Percentiles rank a stretch among this genome's conserved stretches.
These are phyloP conservation scores for Naganishia vaughanmartiniae DNA, from an alignment of 768 basidiomycete genomes.

Conservation along the genomic window DNA sequence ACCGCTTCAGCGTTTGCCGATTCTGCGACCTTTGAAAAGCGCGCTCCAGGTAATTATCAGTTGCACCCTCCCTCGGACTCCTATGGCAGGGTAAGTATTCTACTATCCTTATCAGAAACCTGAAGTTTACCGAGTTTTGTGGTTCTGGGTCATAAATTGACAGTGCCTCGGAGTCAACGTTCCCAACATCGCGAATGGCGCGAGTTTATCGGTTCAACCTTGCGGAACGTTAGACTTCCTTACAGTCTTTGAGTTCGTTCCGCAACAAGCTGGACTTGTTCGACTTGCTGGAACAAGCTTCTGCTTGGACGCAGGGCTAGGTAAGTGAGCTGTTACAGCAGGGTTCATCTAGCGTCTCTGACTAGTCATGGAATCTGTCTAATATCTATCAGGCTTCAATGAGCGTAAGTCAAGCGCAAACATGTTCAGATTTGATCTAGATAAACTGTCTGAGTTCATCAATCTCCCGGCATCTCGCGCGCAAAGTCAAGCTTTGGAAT, in stretches of 20 bases:
- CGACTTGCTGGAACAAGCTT: constrained; percentile 31
- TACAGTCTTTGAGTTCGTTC: constrained; percentile 7
- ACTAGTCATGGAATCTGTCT: not conserved
- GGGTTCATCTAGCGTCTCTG: not conserved
- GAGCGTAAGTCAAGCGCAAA: constrained; percentile 1
- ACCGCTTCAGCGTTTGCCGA: not conserved
- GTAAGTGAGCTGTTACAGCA: constrained; percentile 7
- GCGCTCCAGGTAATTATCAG: not conserved
- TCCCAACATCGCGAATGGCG: not conserved
- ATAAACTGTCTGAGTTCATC: too few species aligned
- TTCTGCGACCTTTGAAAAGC: not conserved
- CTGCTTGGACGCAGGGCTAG: constrained; percentile 34
- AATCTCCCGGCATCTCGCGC: too few species aligned
- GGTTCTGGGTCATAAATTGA: not conserved
- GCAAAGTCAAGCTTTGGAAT: constrained; percentile 27
- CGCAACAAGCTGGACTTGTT: constrained; percentile 14
- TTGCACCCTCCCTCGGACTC: not conserved
- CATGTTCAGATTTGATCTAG: not conserved
- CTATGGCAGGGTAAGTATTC: not conserved
- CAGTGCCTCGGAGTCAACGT: constrained; percentile 17
- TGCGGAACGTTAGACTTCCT: not conserved
- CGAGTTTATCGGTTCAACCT: not conserved
- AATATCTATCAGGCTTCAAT: not conserved
- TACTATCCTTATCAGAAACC: not conserved
- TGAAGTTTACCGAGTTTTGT: not conserved